These are phyloP conservation scores for Platanthera zijinensis DNA, from an alignment of 106 monocot genomes.

Conservation along the genomic window DNA sequence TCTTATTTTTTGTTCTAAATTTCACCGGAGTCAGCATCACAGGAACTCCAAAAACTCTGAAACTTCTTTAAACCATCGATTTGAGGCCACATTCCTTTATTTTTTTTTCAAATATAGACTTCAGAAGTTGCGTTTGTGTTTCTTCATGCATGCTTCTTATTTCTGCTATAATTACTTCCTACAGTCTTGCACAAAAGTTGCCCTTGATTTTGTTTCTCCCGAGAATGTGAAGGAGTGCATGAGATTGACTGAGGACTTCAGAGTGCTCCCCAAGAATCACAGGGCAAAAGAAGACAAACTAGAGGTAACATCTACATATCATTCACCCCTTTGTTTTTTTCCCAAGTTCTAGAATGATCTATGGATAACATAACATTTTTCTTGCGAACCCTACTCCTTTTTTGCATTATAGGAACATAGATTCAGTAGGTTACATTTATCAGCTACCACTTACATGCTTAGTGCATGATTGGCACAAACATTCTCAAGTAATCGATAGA, in stretches of 20 bases:
- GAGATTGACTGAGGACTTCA: slow-evolving; percentile 48
- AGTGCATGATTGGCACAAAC: neutral
- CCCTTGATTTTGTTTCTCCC: slow-evolving; percentile 78
- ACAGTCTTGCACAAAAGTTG: slow-evolving; percentile 78
- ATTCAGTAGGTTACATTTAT: no score
- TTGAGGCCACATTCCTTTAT: no score
- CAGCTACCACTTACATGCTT: neutral
- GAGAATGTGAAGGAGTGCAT: slow-evolving; percentile 54
- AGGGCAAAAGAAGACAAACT: slow-evolving; percentile 68
- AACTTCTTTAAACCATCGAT: no score
- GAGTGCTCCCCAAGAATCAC: slow-evolving; percentile 57
- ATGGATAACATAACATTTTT: neutral
- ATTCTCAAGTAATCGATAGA: no score
- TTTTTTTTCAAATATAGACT: neutral
- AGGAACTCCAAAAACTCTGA: no score
- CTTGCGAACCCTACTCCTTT: neutral
- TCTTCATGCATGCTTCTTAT: slow-evolving; percentile 1
- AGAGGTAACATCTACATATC: slow-evolving; percentile 31
- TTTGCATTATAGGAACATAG: neutral
- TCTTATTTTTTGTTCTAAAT: no score
- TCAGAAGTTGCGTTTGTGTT: neutral
- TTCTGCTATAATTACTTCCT: neutral
- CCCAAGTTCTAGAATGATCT: neutral
- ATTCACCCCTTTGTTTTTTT: neutral
- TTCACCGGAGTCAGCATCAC: no score